Evolutionary conservation across 1,284 basidiomycete genomes (phyloP), one percentile per base, ranked within the genome.

Genomic region (Ceratobasidium sp.): DNA sequence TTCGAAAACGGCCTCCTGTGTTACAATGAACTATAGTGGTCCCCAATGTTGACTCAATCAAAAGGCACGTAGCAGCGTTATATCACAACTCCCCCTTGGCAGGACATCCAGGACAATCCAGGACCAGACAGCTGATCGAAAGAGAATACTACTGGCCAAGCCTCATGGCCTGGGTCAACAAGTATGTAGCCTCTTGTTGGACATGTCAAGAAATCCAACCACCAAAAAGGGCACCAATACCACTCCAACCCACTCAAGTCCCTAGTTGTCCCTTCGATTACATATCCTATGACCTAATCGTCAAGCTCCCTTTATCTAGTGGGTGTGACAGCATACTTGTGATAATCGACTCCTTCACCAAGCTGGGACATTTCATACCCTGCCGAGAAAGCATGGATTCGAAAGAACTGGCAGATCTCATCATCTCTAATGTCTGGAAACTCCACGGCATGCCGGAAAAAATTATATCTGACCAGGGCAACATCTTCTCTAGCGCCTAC

Each of bases 221-320:
- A 58, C 82, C 81, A 71, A 18, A 76, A 0, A 33, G 38, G 1
- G 74, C 77, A 0, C 76, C 77, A 28, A 80, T 82, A 1, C 38
- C 73, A 0, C 77, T 83, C 4, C 73, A 79, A 60, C 77, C 80
- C 0, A 75, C 83, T 0, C 72, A 75, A 4, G 69, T 80, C 11
- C 77, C 80, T 18, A 2, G 49, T 69, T 7, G 74, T 14, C 81
- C 81, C 6, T 83, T 81, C 81, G 53, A 30, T 1, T 76, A 76
- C 0, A 77, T 83, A 21, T 79, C 80, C 0, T 79, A 81, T 79
- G 83, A 84, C 72, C 73, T 78, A 69, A 81, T 83, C 53, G 77
- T 75, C 12, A 73, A 77, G n/a, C 76, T 83, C 0, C 82, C 81
- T 1, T 5, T n/a, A 0, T 79, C 78, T 0, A 42, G 74, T 0